Base-by-base conservation (phyloP, 768 basidiomycete species). In the Pleurotus eryngii region DNA sequence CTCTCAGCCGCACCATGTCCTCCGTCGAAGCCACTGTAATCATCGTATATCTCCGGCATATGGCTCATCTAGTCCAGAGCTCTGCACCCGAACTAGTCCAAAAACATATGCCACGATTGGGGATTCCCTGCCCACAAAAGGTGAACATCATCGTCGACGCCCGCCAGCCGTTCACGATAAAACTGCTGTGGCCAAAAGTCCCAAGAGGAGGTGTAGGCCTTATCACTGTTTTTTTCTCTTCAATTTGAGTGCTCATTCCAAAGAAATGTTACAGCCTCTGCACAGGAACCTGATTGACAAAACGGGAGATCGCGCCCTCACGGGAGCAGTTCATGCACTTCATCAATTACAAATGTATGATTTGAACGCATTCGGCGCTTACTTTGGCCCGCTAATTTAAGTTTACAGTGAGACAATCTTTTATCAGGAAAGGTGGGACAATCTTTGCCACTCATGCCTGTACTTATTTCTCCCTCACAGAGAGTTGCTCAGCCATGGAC, bases 41-140 rank as follows among this genome's bases (percentile, higher is more conserved):
- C 8, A 11, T 35, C 8, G 30, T 35, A 35, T 35, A 35, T 35
- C 30, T 35, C 30, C 8, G 8, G 30, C 30, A 35, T 35, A 35
- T 35, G 30, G 30, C 30, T 35, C 30, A 35, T 35, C 30, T 35
- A 35, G 30, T 35, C 9, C 30, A 35, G 30, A 35, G 30, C 8
- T 35, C 30, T 35, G 30, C 30, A 8, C 30, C 8, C 7, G 30
- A 56, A 17, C 55, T 20, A 17, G 22, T 17, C 49, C 15, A 47
- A 59, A 58, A 67, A 26, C 78, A 81, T 53, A 60, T 79, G 43
- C 22, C 56, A 5, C 53, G 51, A 1, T 63, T 81, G n/a, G 75
- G 72, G 55, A 57, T 78, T 7, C 74, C 77, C 0, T 70, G 69
- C 45, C 77, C 77, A 0, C 78, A 76, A 62, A 59, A 55, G 26